These are phyloP conservation scores for Phytophthora kernoviae DNA, from an alignment of 352 stramenopile genomes.

Conservation along the genomic window DNA sequence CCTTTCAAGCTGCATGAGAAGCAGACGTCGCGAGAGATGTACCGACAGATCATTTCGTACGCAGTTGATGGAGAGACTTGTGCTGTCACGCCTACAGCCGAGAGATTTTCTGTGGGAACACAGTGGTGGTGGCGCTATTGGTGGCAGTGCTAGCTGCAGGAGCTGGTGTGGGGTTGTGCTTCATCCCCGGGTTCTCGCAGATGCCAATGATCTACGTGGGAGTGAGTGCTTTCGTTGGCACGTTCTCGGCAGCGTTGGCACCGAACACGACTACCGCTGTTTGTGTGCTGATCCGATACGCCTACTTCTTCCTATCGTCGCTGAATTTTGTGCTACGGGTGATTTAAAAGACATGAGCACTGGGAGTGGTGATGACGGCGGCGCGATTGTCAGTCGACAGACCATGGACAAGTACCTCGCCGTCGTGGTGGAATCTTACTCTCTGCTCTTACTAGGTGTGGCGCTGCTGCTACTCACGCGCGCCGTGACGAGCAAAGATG, in stretches of 20 bases:
- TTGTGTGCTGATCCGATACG: constrained; percentile 48
- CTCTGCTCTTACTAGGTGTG: constrained; percentile 45
- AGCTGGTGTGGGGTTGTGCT: constrained; percentile 23
- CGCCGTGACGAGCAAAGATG: constrained; percentile 62
- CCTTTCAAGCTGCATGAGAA: constrained; percentile 75
- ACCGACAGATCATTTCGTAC: constrained; percentile 74
- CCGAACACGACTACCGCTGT: constrained; percentile 54
- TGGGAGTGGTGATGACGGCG: constrained; percentile 5
- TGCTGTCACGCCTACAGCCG: constrained; percentile 52
- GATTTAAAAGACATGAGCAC: constrained; percentile 3
- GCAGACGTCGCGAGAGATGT: constrained; percentile 69
- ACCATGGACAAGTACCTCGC: constrained; percentile 44
- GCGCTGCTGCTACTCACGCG: constrained; percentile 51
- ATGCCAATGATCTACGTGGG: constrained; percentile 52
- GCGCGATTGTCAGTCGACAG: constrained; percentile 10
- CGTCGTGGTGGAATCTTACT: constrained; percentile 59
- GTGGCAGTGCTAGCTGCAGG: constrained; percentile 12
- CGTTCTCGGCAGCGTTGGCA: constrained; percentile 40
- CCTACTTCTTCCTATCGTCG: constrained; percentile 58
- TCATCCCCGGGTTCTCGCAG: constrained; percentile 21
- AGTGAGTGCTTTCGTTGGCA: constrained; percentile 42
- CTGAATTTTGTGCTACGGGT: constrained; percentile 50
- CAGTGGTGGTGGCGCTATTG: constrained; percentile 27
- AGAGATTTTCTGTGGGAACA: constrained; percentile 45
- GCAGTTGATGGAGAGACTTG: constrained; percentile 61